phyloP scores from a whole-genome alignment of 2,329 filamentous ascomycete genomes.

The Tolypocladium ovalisporum region DNA sequence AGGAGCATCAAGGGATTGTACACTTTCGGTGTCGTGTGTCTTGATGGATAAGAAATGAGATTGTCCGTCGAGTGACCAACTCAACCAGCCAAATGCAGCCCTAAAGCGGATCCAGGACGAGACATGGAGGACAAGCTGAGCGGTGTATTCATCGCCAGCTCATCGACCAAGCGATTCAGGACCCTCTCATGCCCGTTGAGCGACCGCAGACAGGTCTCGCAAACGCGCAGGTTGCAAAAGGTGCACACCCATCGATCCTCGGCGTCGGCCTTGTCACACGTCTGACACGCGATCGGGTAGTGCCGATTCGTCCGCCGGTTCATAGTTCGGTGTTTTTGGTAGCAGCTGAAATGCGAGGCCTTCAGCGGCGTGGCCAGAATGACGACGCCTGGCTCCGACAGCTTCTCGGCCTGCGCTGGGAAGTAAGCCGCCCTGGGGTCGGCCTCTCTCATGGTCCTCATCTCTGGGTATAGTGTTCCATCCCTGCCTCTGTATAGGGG shows the following conservation, averaged over 20 bases:
- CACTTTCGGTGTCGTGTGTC: background rate
- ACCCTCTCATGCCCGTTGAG: constrained; percentile 31
- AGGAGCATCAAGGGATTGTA: background rate
- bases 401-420: constrained; percentile 18
- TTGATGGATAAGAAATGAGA: background rate
- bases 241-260: constrained; percentile 35
- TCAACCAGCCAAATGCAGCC: constrained; percentile 6
- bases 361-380: constrained; percentile 31
- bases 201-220: constrained; percentile 32
- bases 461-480: constrained; percentile 30
- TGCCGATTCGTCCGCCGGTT: constrained; percentile 33
- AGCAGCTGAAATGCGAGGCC: constrained; percentile 34
- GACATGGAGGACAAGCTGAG: constrained; percentile 9
- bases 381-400: constrained; percentile 21
- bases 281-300: constrained; percentile 43
- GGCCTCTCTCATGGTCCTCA: constrained; percentile 21
- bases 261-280: constrained; percentile 34
- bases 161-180: constrained; percentile 28
- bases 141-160: constrained; percentile 8
- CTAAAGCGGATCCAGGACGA: constrained; percentile 11
- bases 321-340: constrained; percentile 36
- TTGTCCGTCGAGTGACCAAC: background rate
- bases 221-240: constrained; percentile 42
- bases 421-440: constrained; percentile 27
- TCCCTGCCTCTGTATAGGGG: constrained; percentile 24